Evolutionary conservation across 1,139 yeast species (phyloP).

Genomic region (Ogataea hybrid): DNA sequence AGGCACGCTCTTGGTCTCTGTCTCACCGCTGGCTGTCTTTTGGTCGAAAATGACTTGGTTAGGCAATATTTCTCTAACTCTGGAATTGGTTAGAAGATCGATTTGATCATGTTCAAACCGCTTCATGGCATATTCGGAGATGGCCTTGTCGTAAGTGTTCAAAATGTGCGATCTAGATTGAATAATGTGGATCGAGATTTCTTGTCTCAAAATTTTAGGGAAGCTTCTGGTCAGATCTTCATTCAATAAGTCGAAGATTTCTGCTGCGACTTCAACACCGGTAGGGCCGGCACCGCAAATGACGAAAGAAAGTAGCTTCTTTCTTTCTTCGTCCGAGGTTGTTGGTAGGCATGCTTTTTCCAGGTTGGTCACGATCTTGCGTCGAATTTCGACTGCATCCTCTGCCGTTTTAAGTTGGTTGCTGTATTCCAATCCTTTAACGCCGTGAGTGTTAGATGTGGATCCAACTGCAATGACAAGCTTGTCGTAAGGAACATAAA

Average conservation of each 20-base stretch:
- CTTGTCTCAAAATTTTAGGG: conserved; percentile 56
- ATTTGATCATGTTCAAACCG: conserved; percentile 57
- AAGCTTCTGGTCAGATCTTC: conserved; percentile 54
- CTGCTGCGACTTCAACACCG: conserved; percentile 69
- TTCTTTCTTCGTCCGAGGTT: conserved; percentile 56
- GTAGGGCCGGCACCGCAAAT: conserved; percentile 75
- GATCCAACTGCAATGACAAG: conserved; percentile 65
- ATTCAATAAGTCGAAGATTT: conserved; percentile 55
- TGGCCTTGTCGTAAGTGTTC: conserved; percentile 60
- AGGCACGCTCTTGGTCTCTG: conserved; percentile 47
- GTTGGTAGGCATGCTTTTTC: conserved; percentile 63
- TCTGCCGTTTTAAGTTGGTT: conserved; percentile 61
- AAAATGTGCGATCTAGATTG: conserved; percentile 63
- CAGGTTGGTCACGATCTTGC: conserved; percentile 49
- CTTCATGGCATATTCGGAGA: conserved; percentile 58
- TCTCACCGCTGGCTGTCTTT: conserved; percentile 32
- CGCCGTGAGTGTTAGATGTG: conserved; percentile 63
- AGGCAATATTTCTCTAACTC: conserved; percentile 53
- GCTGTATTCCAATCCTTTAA: conserved; percentile 57
- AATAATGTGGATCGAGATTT: conserved; percentile 59
- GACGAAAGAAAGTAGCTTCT: conserved; percentile 55
- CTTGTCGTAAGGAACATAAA: conserved; percentile 64
- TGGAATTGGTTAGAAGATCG: conserved; percentile 56
- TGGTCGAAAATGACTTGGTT: conserved; percentile 55
- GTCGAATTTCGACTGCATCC: conserved; percentile 57